phyloP scores from a whole-genome alignment of 495 filamentous ascomycete species.

The Astrocystis sublimbata region DNA sequence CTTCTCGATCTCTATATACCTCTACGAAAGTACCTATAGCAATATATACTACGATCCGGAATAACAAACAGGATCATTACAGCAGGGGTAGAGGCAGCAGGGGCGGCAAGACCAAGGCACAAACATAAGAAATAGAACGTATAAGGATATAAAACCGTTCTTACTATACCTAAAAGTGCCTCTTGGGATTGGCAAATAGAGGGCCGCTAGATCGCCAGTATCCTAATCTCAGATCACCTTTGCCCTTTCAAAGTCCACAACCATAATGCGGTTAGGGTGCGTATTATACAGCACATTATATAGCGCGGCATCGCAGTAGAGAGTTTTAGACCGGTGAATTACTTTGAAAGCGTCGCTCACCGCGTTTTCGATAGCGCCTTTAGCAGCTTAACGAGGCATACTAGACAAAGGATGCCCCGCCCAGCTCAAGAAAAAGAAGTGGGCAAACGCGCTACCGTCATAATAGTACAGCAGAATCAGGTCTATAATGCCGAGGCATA shows the following conservation, averaged over 20 bases:
- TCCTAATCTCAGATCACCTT: too few relatives aligned
- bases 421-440: constrained; percentile 41
- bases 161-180: too few relatives aligned
- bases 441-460: constrained; percentile 27
- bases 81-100: too few relatives aligned
- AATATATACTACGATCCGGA: too few relatives aligned
- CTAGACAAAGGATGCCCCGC: constrained; percentile 26
- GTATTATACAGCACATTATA: constrained; percentile 30
- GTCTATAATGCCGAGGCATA: constrained; percentile 39
- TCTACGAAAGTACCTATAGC: too few relatives aligned
- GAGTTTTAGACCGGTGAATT: constrained; percentile 24
- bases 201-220: too few relatives aligned
- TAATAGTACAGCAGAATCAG: constrained; percentile 32
- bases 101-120: too few relatives aligned
- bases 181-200: too few relatives aligned
- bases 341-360: constrained; percentile 13
- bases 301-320: constrained; percentile 28
- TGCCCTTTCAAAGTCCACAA: constrained; percentile 33
- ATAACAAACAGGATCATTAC: too few relatives aligned
- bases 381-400: background rate
- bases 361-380: constrained; percentile 1
- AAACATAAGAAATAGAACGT: too few relatives aligned
- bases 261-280: constrained; percentile 17
- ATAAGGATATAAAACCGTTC: too few relatives aligned
- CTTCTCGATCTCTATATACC: too few relatives aligned